phyloP scores from a whole-genome alignment of 768 basidiomycete genomes.

The Lentinula sp. region DNA sequence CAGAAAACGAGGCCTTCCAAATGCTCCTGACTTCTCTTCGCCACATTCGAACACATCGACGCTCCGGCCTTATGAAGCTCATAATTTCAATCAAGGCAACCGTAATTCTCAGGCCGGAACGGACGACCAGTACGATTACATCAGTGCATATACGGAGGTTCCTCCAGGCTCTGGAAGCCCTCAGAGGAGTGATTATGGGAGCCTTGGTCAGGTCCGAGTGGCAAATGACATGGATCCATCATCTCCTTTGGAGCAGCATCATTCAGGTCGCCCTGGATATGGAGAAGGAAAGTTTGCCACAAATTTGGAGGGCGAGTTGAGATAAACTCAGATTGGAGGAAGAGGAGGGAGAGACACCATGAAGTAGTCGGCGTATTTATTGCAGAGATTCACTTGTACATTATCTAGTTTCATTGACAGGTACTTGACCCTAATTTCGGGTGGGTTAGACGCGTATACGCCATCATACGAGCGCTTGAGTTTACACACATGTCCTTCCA shows the following conservation, averaged over 20 bases:
- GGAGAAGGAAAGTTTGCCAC: conserved; percentile 4
- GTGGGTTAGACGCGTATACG: not conserved
- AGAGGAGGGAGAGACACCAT: no score
- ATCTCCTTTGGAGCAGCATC: not conserved
- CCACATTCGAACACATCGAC: not conserved
- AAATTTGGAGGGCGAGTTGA: conserved; percentile 2
- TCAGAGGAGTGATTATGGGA: conserved; percentile 3
- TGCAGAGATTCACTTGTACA: no score
- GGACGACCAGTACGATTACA: conserved; percentile 4
- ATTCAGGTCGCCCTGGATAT: not conserved
- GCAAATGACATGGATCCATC: not conserved
- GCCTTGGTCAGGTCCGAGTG: conserved; percentile 4
- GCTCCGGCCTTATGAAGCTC: not conserved
- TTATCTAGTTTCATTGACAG: no score
- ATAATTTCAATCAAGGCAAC: not conserved
- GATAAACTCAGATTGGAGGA: not conserved
- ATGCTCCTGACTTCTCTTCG: not conserved
- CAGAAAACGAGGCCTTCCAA: not conserved
- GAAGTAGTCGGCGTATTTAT: no score
- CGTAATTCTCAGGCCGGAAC: not conserved
- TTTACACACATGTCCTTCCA: not conserved
- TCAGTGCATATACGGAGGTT: conserved; percentile 2
- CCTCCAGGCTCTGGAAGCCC: conserved; percentile 2
- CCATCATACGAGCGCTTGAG: not conserved
- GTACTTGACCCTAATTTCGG: no score